phyloP scores from a whole-genome alignment of 2,329 filamentous ascomycete species.

The Aureobasidium uvarum region DNA sequence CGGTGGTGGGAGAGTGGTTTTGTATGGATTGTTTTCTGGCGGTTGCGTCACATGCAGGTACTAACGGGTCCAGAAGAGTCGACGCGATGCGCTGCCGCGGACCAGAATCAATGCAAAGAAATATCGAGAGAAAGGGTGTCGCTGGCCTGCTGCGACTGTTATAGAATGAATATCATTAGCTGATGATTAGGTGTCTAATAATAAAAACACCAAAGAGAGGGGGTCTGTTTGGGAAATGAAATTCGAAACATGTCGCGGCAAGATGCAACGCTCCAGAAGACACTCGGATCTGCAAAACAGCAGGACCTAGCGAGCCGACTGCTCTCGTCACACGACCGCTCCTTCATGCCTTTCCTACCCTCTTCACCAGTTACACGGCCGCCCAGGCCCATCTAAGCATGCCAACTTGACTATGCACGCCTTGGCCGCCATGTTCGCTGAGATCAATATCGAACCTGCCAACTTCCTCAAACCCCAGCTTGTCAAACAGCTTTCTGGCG shows the following conservation, averaged over 20 bases:
- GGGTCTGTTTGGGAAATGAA: slow-evolving; percentile 9
- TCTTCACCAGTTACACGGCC: background rate
- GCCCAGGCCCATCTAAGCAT: slow-evolving; percentile 12
- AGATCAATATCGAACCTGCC: slow-evolving; percentile 23
- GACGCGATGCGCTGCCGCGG: background rate
- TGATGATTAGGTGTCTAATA: slow-evolving; percentile 10
- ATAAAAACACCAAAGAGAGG: slow-evolving; percentile 21
- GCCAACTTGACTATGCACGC: slow-evolving; percentile 7
- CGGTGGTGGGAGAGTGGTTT: background rate
- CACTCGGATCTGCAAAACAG: slow-evolving; percentile 16
- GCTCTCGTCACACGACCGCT: slow-evolving; percentile 11
- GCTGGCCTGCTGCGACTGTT: slow-evolving; percentile 21
- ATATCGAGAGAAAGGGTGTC: background rate
- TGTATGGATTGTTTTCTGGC: background rate
- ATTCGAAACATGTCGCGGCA: slow-evolving; percentile 20
- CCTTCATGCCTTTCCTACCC: background rate
- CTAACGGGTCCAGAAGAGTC: slow-evolving; percentile 13
- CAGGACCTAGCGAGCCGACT: background rate
- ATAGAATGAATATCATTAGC: background rate
- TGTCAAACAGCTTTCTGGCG: slow-evolving; percentile 13
- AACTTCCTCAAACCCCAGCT: slow-evolving; percentile 21
- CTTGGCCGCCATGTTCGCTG: slow-evolving; percentile 12
- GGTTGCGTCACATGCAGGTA: slow-evolving; percentile 23
- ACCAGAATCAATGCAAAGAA: background rate
- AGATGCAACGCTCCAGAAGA: slow-evolving; percentile 11